Percentiles rank a stretch among this genome's conserved stretches.
These are phyloP conservation scores for Rhizopus delemar DNA, from an alignment of 371 early-diverging fungal genomes.

Conservation along the genomic window DNA sequence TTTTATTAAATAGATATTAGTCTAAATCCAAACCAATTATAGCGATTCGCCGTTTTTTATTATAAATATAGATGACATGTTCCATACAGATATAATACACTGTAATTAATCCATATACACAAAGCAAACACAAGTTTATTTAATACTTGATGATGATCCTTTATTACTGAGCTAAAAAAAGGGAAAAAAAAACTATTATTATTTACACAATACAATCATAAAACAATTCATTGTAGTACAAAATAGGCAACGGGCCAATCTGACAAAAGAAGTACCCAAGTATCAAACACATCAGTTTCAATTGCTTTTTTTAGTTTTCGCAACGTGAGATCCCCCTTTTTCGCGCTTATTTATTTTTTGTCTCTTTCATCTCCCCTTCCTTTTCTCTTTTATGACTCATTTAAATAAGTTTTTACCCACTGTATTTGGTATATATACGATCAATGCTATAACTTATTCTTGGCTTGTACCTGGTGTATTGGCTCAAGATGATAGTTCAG, in stretches of 20 bases:
- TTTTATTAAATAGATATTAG: no score
- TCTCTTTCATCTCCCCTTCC: constrained; percentile 1
- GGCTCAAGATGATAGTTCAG: constrained; percentile 15
- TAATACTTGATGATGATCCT: no score
- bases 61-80: no score
- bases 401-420: constrained; percentile 6
- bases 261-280: neutral
- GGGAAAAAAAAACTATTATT: neutral
- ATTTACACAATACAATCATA: no score
- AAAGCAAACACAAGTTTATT: no score
- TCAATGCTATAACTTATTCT: constrained; percentile 12
- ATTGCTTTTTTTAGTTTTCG: constrained; percentile 3
- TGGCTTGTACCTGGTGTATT: constrained; percentile 16
- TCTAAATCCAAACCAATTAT: no score
- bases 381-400: constrained; percentile 8
- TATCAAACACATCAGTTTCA: neutral
- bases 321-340: constrained; percentile 5
- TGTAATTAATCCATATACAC: no score
- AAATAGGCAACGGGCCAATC: neutral
- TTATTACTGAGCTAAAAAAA: no score
- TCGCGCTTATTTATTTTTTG: constrained; percentile 7
- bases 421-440: constrained; percentile 5
- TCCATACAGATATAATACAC: no score
- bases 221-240: neutral
- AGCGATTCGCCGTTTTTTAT: no score